Evolutionary conservation across 2,329 filamentous ascomycete species (phyloP), one percentile per base, ranked within the genome.

Genomic region (Trichoderma sp.): DNA sequence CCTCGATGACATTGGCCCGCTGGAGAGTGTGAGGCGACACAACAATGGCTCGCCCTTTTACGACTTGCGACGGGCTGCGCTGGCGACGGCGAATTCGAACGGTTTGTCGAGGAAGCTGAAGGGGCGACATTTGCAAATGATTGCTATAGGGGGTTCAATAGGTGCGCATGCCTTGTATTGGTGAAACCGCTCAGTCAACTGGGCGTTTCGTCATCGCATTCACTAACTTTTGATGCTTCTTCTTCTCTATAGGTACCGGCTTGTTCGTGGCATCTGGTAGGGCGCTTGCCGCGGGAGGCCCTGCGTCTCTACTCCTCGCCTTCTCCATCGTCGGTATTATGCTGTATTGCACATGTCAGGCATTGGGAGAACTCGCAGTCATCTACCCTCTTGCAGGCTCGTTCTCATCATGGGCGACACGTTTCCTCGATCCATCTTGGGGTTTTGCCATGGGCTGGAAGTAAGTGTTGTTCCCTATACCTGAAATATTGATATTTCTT

Each of bases 361-460:
- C 94, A 0, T 85, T 98, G 31, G 95, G 95, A 72, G 95, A 98
- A 80, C 88, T 98, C 80, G 93, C 94, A 19, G 94, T 97, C 21
- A 82, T 94, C 14, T 97, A 95, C 74, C 95, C 95, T 4, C 91
- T 97, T 29, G 92, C 94, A 27, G 95, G 95, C 68, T 96, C 94
- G 3, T 98, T 97, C 77, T 93, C 93, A 0, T 90, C 93, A 8
- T 97, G 94, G 81, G 96, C 94, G 21, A 97, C 93, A 35, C 89
- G 95, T 21, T 97, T 98, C 76, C 81, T 98, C 21, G 94, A 97
- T 76, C 95, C 94, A 0, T 94, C 94, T 0, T 97, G 93, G 93
- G 94, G 94, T 0, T 97, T 97, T 77, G 92, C 93, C 58, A 96
- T 97, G 92, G 94, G 93, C 19, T 97, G 93, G 93, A 97, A 96